A percentile compares a stretch with the other conserved stretches of the same genome.
Conservation (phyloP, 2,329 filamentous ascomycete species). For the Spiromastix sp. region DNA sequence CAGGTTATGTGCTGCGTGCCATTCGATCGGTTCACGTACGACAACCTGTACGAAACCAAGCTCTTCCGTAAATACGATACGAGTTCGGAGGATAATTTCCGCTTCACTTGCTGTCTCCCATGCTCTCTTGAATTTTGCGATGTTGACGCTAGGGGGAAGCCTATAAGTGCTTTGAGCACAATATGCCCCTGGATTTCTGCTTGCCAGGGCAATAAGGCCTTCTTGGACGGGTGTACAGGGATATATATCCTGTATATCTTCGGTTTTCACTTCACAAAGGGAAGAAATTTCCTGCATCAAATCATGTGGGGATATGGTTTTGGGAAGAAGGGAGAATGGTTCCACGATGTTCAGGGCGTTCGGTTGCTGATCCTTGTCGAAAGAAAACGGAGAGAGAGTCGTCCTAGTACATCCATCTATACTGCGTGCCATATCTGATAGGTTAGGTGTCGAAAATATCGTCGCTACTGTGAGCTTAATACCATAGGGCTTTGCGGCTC, state of each 20-base stretch:
- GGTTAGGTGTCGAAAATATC: conserved; percentile 7
- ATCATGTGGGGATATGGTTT: not conserved
- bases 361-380: too few relatives aligned
- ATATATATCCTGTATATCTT: conserved; percentile 11
- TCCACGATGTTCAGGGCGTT: not conserved
- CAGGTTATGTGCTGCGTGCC: conserved; percentile 28
- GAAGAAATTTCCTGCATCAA: not conserved
- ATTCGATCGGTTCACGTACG: conserved; percentile 18
- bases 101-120: conserved; percentile 54
- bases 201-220: conserved; percentile 23
- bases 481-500: conserved; percentile 4
- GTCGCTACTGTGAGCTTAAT: conserved; percentile 12
- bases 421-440: conserved; percentile 5
- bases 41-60: conserved; percentile 32
- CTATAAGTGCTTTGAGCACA: conserved; percentile 54
- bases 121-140: conserved; percentile 41
- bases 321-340: not conserved
- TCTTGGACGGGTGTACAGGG: conserved; percentile 11
- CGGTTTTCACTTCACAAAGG: not conserved
- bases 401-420: too few relatives aligned
- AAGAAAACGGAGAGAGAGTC: too few relatives aligned
- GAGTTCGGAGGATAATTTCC: conserved; percentile 71
- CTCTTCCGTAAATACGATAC: conserved; percentile 50
- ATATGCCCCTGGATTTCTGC: conserved; percentile 44
- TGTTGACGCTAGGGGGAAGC: conserved; percentile 46